Evolutionary conservation across 352 stramenopile genomes (phyloP).

Genomic region (Globisporangium cystogenes): DNA sequence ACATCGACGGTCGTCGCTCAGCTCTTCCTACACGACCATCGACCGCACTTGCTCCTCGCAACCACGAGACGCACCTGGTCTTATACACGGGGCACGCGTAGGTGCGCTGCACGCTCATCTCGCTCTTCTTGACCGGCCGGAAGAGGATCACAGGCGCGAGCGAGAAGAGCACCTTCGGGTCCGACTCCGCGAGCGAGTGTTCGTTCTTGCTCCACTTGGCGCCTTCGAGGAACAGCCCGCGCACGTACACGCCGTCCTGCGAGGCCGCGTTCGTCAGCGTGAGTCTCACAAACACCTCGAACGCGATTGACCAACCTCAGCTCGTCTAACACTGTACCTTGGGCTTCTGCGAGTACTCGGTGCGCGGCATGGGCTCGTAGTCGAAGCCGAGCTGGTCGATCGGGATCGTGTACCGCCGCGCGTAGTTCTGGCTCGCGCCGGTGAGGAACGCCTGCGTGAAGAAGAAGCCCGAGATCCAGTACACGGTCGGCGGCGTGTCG

Average conservation of each 20-base stretch:
- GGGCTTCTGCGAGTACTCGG: conserved; percentile 65
- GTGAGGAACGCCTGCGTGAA: conserved; percentile 96
- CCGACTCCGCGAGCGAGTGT: conserved; percentile 67
- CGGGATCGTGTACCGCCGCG: conserved; percentile 87
- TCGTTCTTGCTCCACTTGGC: conserved; percentile 80
- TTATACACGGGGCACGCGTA: conserved; percentile 96
- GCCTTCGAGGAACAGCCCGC: conserved; percentile 87
- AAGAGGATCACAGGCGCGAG: conserved; percentile 82
- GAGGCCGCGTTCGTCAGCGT: too few species aligned
- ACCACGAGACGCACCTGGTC: conserved; percentile 50
- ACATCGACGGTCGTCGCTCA: not conserved
- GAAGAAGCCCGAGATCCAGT: conserved; percentile 95
- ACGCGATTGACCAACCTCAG: too few species aligned
- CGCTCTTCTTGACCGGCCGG: conserved; percentile 65
- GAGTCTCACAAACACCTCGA: too few species aligned
- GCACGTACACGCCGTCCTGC: conserved; percentile 84
- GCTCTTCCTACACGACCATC: not conserved
- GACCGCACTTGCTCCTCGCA: not conserved
- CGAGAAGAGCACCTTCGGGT: conserved; percentile 88
- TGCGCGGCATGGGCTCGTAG: conserved; percentile 75
- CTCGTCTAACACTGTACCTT: conserved; percentile 33
- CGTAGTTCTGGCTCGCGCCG: conserved; percentile 93
- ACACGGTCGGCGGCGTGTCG: conserved; percentile 82
- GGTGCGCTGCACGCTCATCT: conserved; percentile 52
- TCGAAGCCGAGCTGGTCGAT: conserved; percentile 88